Base-by-base conservation (phyloP, 306 rosid species). In the Hylodesmum podocarpum region DNA sequence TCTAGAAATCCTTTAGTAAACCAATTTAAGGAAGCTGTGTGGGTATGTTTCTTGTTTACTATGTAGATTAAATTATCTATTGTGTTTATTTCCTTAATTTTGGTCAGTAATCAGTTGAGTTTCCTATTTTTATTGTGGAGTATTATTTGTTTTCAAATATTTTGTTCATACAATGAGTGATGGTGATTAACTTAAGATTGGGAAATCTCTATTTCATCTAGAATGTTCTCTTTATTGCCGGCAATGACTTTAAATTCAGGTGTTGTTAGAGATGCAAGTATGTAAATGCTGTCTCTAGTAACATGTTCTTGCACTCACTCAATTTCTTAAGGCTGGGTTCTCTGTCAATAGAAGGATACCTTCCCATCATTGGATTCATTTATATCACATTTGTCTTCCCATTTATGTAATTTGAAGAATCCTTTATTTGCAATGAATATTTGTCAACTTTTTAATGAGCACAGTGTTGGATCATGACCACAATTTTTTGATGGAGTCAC, bases 11-110 rank as follows among this genome's bases (percentile, higher is more conserved):
- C 86, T 57, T 44, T 90, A 25, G 18, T 86, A 33, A 96, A 91
- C 68, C 91, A 92, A 73, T 95, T 90, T 75, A 86, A 82, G 86
- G 93, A 95, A 83, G 97, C 96, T 77, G 81, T 95, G 15, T 95
- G 99, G 99, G 99, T 95, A 90, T 83, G 86, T 73, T 73, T 59
- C 44, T 31, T 33, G 29, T 7, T 59, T 67, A 49, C 8, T 67
- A 11, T 36, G 46, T 29, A 8, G 57, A 67, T 59, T 64, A 39
- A 44, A 25, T 55, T 34, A 39, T 31, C 16, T 25, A 16, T 28
- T 1, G 36, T 18, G 7, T 19, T 82, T 66, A 21, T 72, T 43
- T 50, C 14, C 14, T 55, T 64, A 25, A 8, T 66, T 83, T 40
- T 33, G 31, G 39, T 58, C 34, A 36, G 43, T 12, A 22, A 13